These are phyloP conservation scores for Collybia nuda DNA, from an alignment of 768 basidiomycete species.

Conservation along the genomic window DNA sequence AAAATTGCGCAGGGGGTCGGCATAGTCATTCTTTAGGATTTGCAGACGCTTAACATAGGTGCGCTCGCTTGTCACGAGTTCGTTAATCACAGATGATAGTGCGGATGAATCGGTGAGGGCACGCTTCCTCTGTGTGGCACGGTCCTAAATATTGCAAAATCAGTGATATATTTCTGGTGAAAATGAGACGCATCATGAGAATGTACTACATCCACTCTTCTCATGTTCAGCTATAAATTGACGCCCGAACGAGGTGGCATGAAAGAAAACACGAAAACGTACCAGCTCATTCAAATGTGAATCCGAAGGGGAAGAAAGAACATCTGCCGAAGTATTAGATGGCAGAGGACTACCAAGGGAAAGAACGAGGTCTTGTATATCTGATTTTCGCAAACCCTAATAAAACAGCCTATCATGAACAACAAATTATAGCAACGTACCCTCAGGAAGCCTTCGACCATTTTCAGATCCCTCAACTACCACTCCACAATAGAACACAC, in stretches of 20 bases:
- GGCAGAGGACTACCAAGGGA: constrained; percentile 72
- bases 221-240: background rate
- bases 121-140: constrained; percentile 49
- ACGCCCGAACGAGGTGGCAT: background rate
- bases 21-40: constrained; percentile 85
- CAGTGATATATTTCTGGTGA: background rate
- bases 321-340: constrained; percentile 46
- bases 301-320: constrained; percentile 43
- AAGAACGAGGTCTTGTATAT: constrained; percentile 76
- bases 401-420: constrained; percentile 6
- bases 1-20: constrained; percentile 87
- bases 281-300: constrained; percentile 40
- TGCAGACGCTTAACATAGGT: constrained; percentile 84
- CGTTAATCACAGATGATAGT: constrained; percentile 74
- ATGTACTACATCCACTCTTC: background rate
- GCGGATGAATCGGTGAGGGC: constrained; percentile 64
- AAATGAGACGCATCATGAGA: background rate
- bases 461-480: constrained; percentile 83
- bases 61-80: constrained; percentile 86
- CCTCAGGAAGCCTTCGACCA: constrained; percentile 66
- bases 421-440: constrained; percentile 31
- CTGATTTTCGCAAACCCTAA: constrained; percentile 32
- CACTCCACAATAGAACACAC: constrained; percentile 88
- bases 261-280: background rate
- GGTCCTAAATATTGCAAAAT: constrained; percentile 27